Evolutionary conservation across 2,329 filamentous ascomycete species (phyloP), one percentile per base, ranked within the genome.

Genomic region (Cercospora berteroae): DNA sequence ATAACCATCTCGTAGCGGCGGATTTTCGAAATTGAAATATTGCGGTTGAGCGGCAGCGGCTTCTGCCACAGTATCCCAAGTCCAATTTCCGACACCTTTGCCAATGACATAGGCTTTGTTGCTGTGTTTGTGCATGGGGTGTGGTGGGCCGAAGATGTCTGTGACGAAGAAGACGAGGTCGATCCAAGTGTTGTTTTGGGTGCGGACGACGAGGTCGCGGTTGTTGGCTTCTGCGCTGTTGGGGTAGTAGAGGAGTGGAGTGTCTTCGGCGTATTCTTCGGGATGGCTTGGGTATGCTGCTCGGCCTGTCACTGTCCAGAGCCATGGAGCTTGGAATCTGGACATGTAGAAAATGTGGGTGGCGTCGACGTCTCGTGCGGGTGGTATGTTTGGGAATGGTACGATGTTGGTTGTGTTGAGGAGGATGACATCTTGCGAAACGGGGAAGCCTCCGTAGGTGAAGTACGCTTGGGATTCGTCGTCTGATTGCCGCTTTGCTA

Each of bases 111-210:
- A 89, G 78, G 85, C 86, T 74, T 87, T 88, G 72, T 84, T 86
- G 57, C 84, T 83, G 77, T 90, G 88, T 79, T 89, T 89, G 81
- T 90, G 88, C 60, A 90, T 85, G 0, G 86, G 85, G 67, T 90
- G 88, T 9, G 84, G 80, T 4, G 83, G 86, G 72, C 87, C 84
- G 4, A 66, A 61, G 18, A 63, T 63, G 5, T 70, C 71, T 1
- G 67, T 61, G 5, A 74, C 71, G 13, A 71, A 56, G 67, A 79
- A 71, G 55, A 79, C 69, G 2, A 79, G 69, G 42, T 79, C 77
- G 8, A 79, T 68, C 76, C 76, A 78, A 0, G 76, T 76, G 42
- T 74, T 71, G 60, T 78, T 79, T 57, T 74, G 72, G 1, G 76
- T 78, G 3, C 64, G 65, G 50, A 71, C 57, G 4, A 67, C 63